These are phyloP conservation scores for Ganoderma sp. DNA, from an alignment of 1,284 basidiomycete genomes.

Conservation along the genomic window DNA sequence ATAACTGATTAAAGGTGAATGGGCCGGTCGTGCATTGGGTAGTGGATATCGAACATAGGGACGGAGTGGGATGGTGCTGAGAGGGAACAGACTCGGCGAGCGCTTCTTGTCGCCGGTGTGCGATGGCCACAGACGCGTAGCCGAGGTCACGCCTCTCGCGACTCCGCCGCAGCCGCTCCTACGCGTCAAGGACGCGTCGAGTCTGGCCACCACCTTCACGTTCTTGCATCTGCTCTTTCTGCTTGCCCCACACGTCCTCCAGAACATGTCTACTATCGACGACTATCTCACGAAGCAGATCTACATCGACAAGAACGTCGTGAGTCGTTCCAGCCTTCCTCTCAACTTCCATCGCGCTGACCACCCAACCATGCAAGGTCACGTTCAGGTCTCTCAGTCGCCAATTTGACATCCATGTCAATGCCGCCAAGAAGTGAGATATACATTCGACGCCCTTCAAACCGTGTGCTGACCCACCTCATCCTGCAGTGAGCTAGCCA, in stretches of 20 bases:
- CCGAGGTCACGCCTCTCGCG: conserved; percentile 26
- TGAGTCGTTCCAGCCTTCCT: conserved; percentile 42
- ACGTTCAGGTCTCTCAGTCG: conserved; percentile 77
- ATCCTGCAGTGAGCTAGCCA: conserved; percentile 60
- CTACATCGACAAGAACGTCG: conserved; percentile 65
- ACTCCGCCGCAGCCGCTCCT: neutral
- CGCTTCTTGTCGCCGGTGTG: neutral
- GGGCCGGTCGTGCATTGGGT: neutral
- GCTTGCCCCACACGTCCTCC: neutral
- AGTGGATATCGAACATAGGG: neutral
- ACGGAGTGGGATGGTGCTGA: neutral
- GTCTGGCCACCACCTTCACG: neutral
- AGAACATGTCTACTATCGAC: conserved; percentile 51
- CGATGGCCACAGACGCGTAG: conserved; percentile 31
- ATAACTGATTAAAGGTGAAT: neutral
- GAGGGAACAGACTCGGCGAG: conserved; percentile 1
- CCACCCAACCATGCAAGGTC: conserved; percentile 51
- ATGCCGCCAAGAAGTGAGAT: conserved; percentile 72
- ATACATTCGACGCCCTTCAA: neutral
- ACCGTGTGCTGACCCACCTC: conserved; percentile 2
- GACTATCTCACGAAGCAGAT: conserved; percentile 71
- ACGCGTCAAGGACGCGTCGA: conserved; percentile 15
- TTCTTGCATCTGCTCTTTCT: neutral
- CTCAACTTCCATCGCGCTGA: neutral
- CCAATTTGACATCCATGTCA: conserved; percentile 70